Evolutionary conservation across 2,329 filamentous ascomycete species (phyloP).

Genomic region (Tolypocladium paradoxum): DNA sequence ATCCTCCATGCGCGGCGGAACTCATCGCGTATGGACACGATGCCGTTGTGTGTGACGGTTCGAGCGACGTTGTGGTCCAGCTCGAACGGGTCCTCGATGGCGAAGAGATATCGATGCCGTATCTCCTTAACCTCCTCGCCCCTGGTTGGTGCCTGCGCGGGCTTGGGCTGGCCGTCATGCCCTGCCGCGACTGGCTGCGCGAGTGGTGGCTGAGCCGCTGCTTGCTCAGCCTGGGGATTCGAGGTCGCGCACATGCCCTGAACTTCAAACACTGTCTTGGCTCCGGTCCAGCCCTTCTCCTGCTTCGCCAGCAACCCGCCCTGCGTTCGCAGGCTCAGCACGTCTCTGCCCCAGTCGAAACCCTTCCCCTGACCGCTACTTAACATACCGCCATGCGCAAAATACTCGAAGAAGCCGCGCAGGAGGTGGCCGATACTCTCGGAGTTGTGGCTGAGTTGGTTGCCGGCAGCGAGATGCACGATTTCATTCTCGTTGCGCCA

Average conservation of each 20-base stretch:
- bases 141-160: conserved; percentile 14
- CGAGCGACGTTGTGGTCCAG: conserved; percentile 77
- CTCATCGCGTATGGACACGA: conserved; percentile 73
- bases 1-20: conserved; percentile 72
- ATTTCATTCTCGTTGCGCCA: conserved; percentile 69
- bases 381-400: conserved; percentile 50
- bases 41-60: conserved; percentile 74
- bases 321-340: conserved; percentile 63
- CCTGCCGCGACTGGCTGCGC: not conserved
- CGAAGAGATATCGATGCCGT: conserved; percentile 71
- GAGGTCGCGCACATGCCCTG: conserved; percentile 19
- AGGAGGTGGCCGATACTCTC: conserved; percentile 63
- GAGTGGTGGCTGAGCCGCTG: not conserved
- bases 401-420: conserved; percentile 83
- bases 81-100: conserved; percentile 89
- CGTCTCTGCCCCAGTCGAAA: conserved; percentile 74
- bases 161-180: not conserved
- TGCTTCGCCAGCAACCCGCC: conserved; percentile 64
- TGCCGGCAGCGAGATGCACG: conserved; percentile 41
- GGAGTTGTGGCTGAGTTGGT: conserved; percentile 54
- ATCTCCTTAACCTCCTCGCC: conserved; percentile 51
- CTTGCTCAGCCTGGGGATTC: conserved; percentile 2
- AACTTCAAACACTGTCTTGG: conserved; percentile 55
- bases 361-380: conserved; percentile 37
- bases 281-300: conserved; percentile 78